Conservation (phyloP, 208 protist species). For the Trypanosoma avium region DNA sequence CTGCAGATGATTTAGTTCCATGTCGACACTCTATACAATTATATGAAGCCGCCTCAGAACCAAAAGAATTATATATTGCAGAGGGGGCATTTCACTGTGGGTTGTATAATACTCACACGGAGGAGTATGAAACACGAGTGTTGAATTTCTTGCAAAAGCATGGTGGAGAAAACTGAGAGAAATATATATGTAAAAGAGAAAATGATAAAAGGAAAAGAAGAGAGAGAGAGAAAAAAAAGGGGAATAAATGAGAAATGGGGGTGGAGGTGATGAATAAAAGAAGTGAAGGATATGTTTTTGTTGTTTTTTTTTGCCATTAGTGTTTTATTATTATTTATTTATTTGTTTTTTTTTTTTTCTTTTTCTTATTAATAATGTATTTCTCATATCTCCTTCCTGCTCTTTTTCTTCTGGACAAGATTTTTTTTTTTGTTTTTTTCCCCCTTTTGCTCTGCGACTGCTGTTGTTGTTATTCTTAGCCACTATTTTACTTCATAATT, state of each 20-base stretch:
- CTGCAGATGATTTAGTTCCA: slow-evolving; percentile 83
- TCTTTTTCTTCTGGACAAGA: no score
- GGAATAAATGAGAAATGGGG: background rate
- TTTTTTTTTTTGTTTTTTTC: no score
- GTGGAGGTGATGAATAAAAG: no score
- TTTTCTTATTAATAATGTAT: no score
- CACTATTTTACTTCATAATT: no score
- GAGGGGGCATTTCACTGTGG: slow-evolving; percentile 88
- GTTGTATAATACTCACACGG: slow-evolving; percentile 81
- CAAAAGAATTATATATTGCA: slow-evolving; percentile 88
- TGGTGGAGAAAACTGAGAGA: slow-evolving; percentile 21
- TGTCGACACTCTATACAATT: slow-evolving; percentile 79
- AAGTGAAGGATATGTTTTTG: no score
- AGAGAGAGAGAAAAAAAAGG: slow-evolving; percentile 8
- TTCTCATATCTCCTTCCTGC: no score
- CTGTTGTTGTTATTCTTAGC: slow-evolving; percentile 9
- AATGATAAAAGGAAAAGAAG: background rate
- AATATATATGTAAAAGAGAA: slow-evolving; percentile 9
- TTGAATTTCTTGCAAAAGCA: slow-evolving; percentile 57
- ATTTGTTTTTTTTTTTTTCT: slow-evolving; percentile 20
- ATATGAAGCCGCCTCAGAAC: slow-evolving; percentile 74
- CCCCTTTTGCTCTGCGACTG: no score
- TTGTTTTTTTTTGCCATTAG: background rate
- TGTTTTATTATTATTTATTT: background rate
- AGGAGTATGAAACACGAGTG: slow-evolving; percentile 77